Conservation (phyloP, 108 stramenopile genomes). For the Fistulifera solaris region DNA sequence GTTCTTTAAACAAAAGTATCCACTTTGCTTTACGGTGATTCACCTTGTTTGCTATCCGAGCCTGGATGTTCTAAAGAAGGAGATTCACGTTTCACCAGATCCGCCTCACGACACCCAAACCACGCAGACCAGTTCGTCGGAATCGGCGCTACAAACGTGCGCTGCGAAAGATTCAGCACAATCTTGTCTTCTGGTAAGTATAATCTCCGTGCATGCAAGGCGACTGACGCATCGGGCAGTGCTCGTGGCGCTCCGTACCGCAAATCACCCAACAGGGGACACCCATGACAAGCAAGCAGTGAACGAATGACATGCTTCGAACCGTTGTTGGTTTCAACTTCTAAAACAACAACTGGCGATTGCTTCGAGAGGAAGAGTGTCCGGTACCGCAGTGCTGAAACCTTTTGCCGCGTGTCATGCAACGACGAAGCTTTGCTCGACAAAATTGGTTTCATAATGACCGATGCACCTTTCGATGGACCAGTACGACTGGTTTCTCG, state of each 20-base stretch:
- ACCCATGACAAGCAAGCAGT: slow-evolving; percentile 39
- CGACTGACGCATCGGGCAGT: slow-evolving; percentile 69
- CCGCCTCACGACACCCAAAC: neutral
- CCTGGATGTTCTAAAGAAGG: no score
- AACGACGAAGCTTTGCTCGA: neutral
- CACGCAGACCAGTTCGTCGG: neutral
- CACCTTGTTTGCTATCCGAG: no score
- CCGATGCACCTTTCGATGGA: slow-evolving; percentile 6
- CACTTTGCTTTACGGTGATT: no score
- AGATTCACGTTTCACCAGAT: neutral
- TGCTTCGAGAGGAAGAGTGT: slow-evolving; percentile 12
- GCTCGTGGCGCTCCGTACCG: slow-evolving; percentile 51
- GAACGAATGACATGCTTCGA: slow-evolving; percentile 82
- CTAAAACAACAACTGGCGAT: slow-evolving; percentile 23
- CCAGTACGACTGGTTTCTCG: slow-evolving; percentile 1
- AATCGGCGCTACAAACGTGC: neutral
- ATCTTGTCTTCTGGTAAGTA: slow-evolving; percentile 27
- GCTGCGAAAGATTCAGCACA: slow-evolving; percentile 16
- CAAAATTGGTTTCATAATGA: slow-evolving; percentile 2
- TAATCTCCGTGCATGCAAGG: slow-evolving; percentile 64
- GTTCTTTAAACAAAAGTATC: no score
- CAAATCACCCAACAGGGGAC: slow-evolving; percentile 68
- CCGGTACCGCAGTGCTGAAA: neutral
- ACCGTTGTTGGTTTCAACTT: slow-evolving; percentile 53
- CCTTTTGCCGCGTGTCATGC: neutral